phyloP scores from a whole-genome alignment of 2,329 filamentous ascomycete species.

The Ustilaginoidea virens region DNA sequence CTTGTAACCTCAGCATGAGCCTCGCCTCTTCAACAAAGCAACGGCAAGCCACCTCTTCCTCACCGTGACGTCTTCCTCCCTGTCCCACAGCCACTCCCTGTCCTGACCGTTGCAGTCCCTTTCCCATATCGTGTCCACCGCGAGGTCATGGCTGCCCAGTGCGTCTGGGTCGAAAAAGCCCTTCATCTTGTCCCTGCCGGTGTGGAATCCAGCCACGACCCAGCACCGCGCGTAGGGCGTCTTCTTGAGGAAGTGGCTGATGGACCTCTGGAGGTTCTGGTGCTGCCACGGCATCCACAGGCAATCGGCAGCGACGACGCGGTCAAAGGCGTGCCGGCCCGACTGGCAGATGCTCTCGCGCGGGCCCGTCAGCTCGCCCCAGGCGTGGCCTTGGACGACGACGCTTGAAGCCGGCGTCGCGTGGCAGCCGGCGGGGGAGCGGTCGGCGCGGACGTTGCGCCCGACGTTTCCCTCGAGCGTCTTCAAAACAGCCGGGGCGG shows the following conservation, averaged over 20 bases:
- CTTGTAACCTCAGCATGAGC: no score
- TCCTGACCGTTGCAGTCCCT: constrained; percentile 49
- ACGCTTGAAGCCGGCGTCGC: constrained; percentile 12
- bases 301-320: constrained; percentile 56
- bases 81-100: constrained; percentile 44
- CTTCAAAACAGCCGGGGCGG: constrained; percentile 40
- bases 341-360: constrained; percentile 14
- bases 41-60: constrained; percentile 60
- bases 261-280: constrained; percentile 45
- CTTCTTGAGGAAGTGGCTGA: constrained; percentile 41
- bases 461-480: constrained; percentile 43
- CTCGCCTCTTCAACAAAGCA: constrained; percentile 29
- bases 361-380: constrained; percentile 35
- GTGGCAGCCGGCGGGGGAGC: constrained; percentile 15
- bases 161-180: constrained; percentile 41
- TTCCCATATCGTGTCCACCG: constrained; percentile 50
- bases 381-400: constrained; percentile 43
- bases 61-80: constrained; percentile 46
- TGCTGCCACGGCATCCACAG: constrained; percentile 65
- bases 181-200: constrained; percentile 49
- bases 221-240: constrained; percentile 34
- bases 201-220: constrained; percentile 59
- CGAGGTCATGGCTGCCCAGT: constrained; percentile 21
- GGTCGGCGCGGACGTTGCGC: constrained; percentile 27
- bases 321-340: constrained; percentile 31